Percentiles rank a stretch among this genome's conserved stretches.
These are phyloP conservation scores for Sphaceloma murrayae DNA, from an alignment of 2,329 filamentous ascomycete species.

Conservation along the genomic window DNA sequence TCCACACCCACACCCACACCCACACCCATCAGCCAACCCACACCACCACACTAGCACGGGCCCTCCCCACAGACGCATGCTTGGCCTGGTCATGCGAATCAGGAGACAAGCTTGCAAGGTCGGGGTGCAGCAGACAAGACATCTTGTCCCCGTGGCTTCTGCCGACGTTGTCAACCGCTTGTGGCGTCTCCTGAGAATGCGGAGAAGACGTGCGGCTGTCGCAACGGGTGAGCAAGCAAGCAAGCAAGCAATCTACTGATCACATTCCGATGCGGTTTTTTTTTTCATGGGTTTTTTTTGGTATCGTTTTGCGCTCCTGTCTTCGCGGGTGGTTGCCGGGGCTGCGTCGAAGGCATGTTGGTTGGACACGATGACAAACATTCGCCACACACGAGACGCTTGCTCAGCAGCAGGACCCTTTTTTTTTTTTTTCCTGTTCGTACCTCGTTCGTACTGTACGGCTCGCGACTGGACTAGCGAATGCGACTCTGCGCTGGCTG, in stretches of 20 bases:
- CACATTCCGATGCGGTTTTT: no score
- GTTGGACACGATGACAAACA: no score
- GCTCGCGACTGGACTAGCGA: constrained; percentile 9
- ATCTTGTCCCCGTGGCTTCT: constrained; percentile 4
- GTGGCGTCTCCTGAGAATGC: constrained; percentile 13
- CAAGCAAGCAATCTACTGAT: no score
- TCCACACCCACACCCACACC: background rate
- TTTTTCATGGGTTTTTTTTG: no score
- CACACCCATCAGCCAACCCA: background rate
- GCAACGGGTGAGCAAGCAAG: constrained; percentile 15
- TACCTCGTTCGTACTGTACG: no score
- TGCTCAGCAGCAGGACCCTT: background rate
- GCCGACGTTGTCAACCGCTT: background rate
- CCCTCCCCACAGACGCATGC: no score
- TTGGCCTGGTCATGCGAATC: no score
- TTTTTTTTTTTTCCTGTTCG: background rate
- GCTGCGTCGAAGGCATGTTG: no score
- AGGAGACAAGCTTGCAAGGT: constrained; percentile 5
- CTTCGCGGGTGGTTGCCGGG: no score
- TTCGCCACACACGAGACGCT: no score
- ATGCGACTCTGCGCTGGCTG: constrained; percentile 11
- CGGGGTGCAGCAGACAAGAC: constrained; percentile 13
- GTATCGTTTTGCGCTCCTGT: no score
- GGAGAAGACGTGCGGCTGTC: constrained; percentile 14
- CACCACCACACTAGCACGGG: no score